phyloP scores from a whole-genome alignment of 2,329 filamentous ascomycete genomes.

The Tolypocladium sp. region DNA sequence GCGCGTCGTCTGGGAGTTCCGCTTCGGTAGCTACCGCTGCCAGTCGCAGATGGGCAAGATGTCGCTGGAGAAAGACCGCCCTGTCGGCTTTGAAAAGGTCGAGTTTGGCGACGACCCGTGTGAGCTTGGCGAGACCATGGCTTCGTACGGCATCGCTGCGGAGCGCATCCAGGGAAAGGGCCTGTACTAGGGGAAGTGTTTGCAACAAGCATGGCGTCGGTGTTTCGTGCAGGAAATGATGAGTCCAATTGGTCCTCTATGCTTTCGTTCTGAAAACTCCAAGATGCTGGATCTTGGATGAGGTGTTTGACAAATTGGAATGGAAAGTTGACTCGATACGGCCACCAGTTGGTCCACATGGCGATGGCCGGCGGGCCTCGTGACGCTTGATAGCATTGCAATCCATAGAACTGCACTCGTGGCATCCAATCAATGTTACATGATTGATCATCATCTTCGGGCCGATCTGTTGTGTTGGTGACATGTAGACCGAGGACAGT shows the following conservation, averaged over 20 bases:
- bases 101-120: constrained; percentile 29
- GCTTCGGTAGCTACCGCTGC: constrained; percentile 46
- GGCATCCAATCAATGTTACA: too few species aligned
- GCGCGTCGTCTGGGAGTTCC: constrained; percentile 34
- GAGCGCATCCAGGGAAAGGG: constrained; percentile 22
- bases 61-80: constrained; percentile 24
- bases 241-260: background rate
- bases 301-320: background rate
- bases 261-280: background rate
- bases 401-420: background rate
- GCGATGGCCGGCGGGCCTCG: too few species aligned
- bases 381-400: background rate
- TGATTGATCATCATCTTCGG: too few species aligned
- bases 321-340: too few species aligned
- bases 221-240: background rate
- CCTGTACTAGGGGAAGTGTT: constrained; percentile 3
- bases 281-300: background rate
- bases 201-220: background rate
- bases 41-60: constrained; percentile 42
- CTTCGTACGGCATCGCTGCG: constrained; percentile 21
- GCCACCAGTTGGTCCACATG: too few species aligned
- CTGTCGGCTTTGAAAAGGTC: constrained; percentile 24
- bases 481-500: background rate
- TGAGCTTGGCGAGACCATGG: constrained; percentile 21
- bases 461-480: too few species aligned